Conservation (phyloP, 192 early-diverging fungal species). For the Chytriomyces hyalinus region DNA sequence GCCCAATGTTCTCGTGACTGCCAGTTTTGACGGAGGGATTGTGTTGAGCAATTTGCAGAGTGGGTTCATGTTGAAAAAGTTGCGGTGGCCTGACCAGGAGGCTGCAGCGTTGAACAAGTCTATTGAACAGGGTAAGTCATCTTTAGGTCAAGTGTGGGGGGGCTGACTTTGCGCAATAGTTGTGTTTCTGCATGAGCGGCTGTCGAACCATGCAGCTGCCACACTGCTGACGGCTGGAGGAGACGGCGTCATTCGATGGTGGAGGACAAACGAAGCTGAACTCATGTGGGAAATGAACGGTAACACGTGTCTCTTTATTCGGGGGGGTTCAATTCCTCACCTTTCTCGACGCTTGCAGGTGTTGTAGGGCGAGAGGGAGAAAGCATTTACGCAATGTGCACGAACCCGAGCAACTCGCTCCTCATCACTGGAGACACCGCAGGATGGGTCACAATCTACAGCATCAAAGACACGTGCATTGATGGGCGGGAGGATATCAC, state of each 20-base stretch:
- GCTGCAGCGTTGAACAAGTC: constrained; percentile 36
- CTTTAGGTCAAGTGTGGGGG: not conserved
- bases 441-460: constrained; percentile 45
- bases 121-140: constrained; percentile 50
- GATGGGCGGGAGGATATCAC: constrained; percentile 20
- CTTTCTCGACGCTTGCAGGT: not conserved
- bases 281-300: constrained; percentile 44
- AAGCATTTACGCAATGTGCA: constrained; percentile 42
- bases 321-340: not conserved
- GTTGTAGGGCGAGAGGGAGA: constrained; percentile 31
- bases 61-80: constrained; percentile 45
- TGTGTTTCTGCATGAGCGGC: constrained; percentile 42
- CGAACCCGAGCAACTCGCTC: constrained; percentile 41
- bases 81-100: constrained; percentile 40
- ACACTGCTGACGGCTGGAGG: constrained; percentile 48
- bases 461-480: constrained; percentile 47
- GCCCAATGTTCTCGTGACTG: constrained; percentile 54
- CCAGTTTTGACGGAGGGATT: constrained; percentile 56
- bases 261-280: constrained; percentile 45
- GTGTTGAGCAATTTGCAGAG: constrained; percentile 48
- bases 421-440: constrained; percentile 49
- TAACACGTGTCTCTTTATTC: not conserved
- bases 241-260: constrained; percentile 59
- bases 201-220: constrained; percentile 32
- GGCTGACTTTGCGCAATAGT: constrained; percentile 36